Conservation (phyloP, 2,329 filamentous ascomycete genomes). For the Raffaelea albimanens region DNA sequence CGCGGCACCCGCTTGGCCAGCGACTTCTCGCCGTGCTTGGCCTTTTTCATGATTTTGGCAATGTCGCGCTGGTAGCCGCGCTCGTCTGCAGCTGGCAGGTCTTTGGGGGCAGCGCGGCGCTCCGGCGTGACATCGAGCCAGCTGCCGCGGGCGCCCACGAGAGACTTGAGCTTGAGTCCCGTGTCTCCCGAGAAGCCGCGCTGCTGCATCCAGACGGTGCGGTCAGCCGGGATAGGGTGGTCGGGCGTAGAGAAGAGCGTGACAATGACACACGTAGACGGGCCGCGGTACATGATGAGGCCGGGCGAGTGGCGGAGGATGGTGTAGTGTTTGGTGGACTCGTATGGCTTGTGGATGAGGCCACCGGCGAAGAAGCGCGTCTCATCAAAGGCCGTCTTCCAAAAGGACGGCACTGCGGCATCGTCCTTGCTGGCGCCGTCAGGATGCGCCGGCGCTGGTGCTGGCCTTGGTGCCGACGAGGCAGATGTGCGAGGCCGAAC, state of each 20-base stretch:
- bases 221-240: slow-evolving; percentile 41
- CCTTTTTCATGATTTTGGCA: slow-evolving; percentile 49
- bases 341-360: slow-evolving; percentile 51
- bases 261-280: slow-evolving; percentile 52
- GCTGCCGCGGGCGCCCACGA: slow-evolving; percentile 46
- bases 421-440: too few species aligned
- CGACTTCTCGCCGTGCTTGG: slow-evolving; percentile 30
- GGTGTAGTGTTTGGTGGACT: slow-evolving; percentile 56
- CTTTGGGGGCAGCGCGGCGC: slow-evolving; percentile 31
- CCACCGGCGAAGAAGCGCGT: slow-evolving; percentile 58
- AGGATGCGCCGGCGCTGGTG: too few species aligned
- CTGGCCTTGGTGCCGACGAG: too few species aligned
- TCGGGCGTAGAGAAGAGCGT: slow-evolving; percentile 51
- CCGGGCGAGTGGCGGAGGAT: slow-evolving; percentile 58
- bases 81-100: slow-evolving; percentile 48
- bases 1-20: slow-evolving; percentile 39
- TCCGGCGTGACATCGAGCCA: slow-evolving; percentile 63
- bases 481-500: too few species aligned
- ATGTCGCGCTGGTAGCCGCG: slow-evolving; percentile 61
- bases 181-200: slow-evolving; percentile 60
- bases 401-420: slow-evolving; percentile 17
- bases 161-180: slow-evolving; percentile 56
- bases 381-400: slow-evolving; percentile 44
- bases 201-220: slow-evolving; percentile 58
- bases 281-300: slow-evolving; percentile 57